Base-by-base conservation (phyloP, 2,329 filamentous ascomycete genomes). In the Aspergillus sp. region DNA sequence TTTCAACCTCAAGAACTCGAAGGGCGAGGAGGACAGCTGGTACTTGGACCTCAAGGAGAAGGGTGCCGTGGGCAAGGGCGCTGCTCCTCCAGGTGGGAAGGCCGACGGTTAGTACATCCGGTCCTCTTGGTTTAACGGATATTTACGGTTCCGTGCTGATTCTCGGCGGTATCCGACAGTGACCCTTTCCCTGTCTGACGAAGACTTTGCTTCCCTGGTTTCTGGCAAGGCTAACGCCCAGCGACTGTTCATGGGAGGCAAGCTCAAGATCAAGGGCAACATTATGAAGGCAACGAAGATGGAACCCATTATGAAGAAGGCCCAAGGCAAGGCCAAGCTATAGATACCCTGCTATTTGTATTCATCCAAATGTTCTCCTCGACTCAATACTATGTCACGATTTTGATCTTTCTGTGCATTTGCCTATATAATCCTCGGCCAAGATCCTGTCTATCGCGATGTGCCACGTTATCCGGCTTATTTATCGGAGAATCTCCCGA, bases 241-340 rank as follows among this genome's bases (percentile, higher is more conserved):
- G 84, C 88, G 89, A 69, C 82, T 99, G 65, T 97, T 98, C 81
- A 98, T 99, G 94, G 86, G 86, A n/a, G 95, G 95, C 71, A 97
- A 96, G 85, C 84, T 99, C 74, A 99, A 98, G 90, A 87, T 98
- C 75, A 96, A 92, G 87, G 95, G 95, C 64, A 92, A 98, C 77
- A 87, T 98, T 62, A 98, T 98, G 94, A 97, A 97, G 86, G 77
- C 95, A 42, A 97, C 93, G 61, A 96, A 96, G 87, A 87, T 97
- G 79, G 92, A 97, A 80, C 90, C 92, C 46, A 90, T 98, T 71
- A 81, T 96, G 66, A 92, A 92, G 84, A 95, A 92, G 84, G 90
- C 91, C 42, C 89, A 92, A 82, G 83, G 81, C 71, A 90, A 91
- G 84, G 85, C 91, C 68, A 96, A 96, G 85, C 81, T 96, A 80